phyloP scores from a whole-genome alignment of 2,329 filamentous ascomycete genomes.

The Epichloe aotearoae region DNA sequence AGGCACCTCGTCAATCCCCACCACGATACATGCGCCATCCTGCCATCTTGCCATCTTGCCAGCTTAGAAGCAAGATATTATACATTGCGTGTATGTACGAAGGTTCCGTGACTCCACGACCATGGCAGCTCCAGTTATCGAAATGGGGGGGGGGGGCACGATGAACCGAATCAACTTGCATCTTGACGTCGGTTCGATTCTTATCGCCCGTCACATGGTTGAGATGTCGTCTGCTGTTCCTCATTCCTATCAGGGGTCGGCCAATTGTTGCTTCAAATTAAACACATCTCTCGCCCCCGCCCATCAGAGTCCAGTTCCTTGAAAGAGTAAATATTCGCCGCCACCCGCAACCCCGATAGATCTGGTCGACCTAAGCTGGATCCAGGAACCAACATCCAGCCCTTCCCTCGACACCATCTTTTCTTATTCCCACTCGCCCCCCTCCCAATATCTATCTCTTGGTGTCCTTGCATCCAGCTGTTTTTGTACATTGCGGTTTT shows the following conservation, averaged over 20 bases:
- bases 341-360: conserved; percentile 5
- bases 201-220: conserved; percentile 7
- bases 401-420: neutral
- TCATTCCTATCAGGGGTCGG: conserved; percentile 2
- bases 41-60: conserved; percentile 7
- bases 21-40: conserved; percentile 6
- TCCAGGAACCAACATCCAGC: neutral
- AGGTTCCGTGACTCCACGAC: conserved; percentile 2
- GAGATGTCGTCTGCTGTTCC: conserved; percentile 1
- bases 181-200: conserved; percentile 2
- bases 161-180: conserved; percentile 5
- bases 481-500: neutral
- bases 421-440: neutral
- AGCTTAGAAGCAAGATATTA: conserved; percentile 7
- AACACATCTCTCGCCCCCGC: conserved; percentile 9
- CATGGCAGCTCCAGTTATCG: conserved; percentile 2
- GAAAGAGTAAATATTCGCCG: conserved; percentile 5
- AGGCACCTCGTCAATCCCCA: conserved; percentile 9
- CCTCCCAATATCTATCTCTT: neutral
- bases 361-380: conserved; percentile 8
- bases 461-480: neutral
- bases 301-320: conserved; percentile 3
- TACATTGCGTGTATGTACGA: neutral
- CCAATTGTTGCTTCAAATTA: conserved; percentile 7
- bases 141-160: neutral